Evolutionary conservation across 192 early-diverging fungal species (phyloP).

Genomic region (Coemansia sp.): DNA sequence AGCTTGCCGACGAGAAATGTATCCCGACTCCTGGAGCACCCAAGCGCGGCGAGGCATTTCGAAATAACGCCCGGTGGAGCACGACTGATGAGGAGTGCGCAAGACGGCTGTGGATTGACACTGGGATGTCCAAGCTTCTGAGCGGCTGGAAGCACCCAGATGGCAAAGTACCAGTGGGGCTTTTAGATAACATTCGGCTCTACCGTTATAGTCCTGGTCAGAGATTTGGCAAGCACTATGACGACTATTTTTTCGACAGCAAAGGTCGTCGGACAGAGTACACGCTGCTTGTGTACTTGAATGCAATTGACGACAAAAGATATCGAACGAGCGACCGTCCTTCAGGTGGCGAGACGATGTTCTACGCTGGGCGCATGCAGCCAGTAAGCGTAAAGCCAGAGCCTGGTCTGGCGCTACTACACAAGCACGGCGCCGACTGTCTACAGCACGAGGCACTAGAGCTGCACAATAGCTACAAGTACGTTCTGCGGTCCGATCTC

Average conservation of each 20-base stretch:
- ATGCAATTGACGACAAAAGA: constrained; percentile 47
- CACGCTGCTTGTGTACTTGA: constrained; percentile 63
- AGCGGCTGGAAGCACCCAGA: constrained; percentile 43
- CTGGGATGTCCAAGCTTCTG: constrained; percentile 39
- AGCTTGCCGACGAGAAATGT: constrained; percentile 39
- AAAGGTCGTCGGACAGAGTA: constrained; percentile 60
- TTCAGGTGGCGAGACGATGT: constrained; percentile 53
- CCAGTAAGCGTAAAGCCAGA: constrained; percentile 60
- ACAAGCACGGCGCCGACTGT: constrained; percentile 66
- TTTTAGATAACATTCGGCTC: constrained; percentile 63
- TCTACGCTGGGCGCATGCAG: constrained; percentile 56
- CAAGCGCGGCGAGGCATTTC: constrained; percentile 61
- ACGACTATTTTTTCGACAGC: constrained; percentile 59
- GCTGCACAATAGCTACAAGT: constrained; percentile 61
- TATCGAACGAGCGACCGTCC: constrained; percentile 22
- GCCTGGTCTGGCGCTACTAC: constrained; percentile 60
- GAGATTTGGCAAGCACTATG: constrained; percentile 65
- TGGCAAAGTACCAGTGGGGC: constrained; percentile 49
- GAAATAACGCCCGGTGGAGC: constrained; percentile 63
- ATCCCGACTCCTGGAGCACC: constrained; percentile 44
- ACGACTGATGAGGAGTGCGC: constrained; percentile 54
- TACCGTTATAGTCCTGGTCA: constrained; percentile 65
- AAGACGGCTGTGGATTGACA: constrained; percentile 54
- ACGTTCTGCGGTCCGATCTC: constrained; percentile 63
- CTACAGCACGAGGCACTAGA: constrained; percentile 63